Evolutionary conservation across 371 early-diverging fungal species (phyloP), one percentile per base, ranked within the genome.

Genomic region (Aphelidium insulamus): DNA sequence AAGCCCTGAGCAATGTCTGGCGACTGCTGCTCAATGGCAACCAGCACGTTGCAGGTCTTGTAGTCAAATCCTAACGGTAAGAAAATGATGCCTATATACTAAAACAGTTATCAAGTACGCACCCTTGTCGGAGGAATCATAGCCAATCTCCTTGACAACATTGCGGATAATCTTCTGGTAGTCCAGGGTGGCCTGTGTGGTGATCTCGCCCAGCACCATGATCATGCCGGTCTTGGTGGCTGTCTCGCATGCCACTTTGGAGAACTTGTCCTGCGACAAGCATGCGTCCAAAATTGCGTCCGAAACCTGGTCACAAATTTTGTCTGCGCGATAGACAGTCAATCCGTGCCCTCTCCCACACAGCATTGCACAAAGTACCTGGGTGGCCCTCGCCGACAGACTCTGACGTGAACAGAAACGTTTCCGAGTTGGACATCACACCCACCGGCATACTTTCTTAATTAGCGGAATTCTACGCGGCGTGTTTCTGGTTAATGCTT

Each of bases 331-430:
- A 32, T 44, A 16, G 26, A 26, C 23, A 29, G 20, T 36, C 17
- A 34, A 32, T 36, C 24, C 9, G 9, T 2, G 37, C 8, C 16
- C 16, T 36, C 4, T 10, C 5, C n/a, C 5, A 30, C 1, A 10
- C 12, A 26, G 16, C 12, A 30, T n/a, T 29, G 27, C 24, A 42
- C 22, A 40, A 23, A 33, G 31, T 59, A 77, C 75, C 82, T 44
- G 97, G 94, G 62, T 97, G 97, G 43, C 97, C 97, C 67, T 91
- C 91, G 53, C 97, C 95, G 55, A 97, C 97, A 44, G 92, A 92
- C 62, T 97, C 97, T 45, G 92, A 92, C 45, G 97, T 97, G 69
- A 92, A 97, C 44, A 95, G 73, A 74, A 91, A 95, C 34, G 79
- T 80, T 50, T 77, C 71, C 55, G 41, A 38, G 40, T 39, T 28